These are phyloP conservation scores for Ophiosphaerella narmari DNA, from an alignment of 2,329 filamentous ascomycete genomes.

Conservation along the genomic window DNA sequence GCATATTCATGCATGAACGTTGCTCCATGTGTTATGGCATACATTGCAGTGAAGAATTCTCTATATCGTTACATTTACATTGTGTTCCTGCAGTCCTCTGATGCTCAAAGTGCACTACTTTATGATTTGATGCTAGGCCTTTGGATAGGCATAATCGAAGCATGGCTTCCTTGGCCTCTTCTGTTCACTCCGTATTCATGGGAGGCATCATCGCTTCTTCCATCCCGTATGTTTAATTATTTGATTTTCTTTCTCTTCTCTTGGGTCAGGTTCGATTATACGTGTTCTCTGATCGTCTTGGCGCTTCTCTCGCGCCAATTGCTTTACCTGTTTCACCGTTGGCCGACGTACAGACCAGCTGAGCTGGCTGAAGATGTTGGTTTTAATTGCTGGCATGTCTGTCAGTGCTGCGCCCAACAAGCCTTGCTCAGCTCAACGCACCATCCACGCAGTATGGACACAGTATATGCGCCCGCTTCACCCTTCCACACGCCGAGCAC, in stretches of 20 bases:
- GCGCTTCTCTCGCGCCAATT: conserved; percentile 28
- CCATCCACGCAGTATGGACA: conserved; percentile 86
- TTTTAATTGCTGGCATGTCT: conserved; percentile 35
- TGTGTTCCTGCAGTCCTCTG: too few relatives aligned
- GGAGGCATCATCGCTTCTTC: conserved; percentile 16
- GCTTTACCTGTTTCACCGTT: conserved; percentile 37
- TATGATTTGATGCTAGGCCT: conserved; percentile 2
- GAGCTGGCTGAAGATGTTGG: conserved; percentile 37
- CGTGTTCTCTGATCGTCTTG: conserved; percentile 17
- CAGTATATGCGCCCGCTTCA: conserved; percentile 85
- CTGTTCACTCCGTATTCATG: background rate
- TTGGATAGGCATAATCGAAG: background rate
- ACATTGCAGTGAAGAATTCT: too few relatives aligned
- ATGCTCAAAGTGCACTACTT: background rate
- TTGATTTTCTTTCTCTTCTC: conserved; percentile 31
- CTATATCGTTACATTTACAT: background rate
- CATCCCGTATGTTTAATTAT: conserved; percentile 36
- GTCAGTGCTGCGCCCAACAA: conserved; percentile 6
- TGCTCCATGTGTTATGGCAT: too few relatives aligned
- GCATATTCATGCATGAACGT: background rate
- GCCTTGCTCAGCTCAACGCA: conserved; percentile 52
- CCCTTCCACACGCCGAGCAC: conserved; percentile 85
- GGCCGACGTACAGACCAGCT: conserved; percentile 33
- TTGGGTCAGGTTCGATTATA: conserved; percentile 23
- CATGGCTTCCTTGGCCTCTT: background rate